Base-by-base conservation (phyloP, 2,329 filamentous ascomycete species). In the Lachnellula occidentalis region DNA sequence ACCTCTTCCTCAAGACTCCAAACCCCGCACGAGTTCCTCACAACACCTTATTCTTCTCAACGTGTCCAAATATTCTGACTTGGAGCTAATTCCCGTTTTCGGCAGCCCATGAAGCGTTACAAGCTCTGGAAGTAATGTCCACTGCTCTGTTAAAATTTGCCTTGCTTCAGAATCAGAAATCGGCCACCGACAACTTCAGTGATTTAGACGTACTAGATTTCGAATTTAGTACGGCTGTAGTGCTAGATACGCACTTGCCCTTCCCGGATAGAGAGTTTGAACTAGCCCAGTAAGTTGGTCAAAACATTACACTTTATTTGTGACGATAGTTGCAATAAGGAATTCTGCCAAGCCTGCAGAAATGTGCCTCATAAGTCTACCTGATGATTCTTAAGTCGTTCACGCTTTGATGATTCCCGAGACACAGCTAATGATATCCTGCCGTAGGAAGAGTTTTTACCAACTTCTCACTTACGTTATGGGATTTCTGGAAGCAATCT, bases 171-270 rank as follows among this genome's bases (percentile, higher is more conserved):
- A 48, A 59, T 58, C 56, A 59, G 34, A 24, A 50, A 34, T 34
- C 37, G 24, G 39, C 9, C 2, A 4, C 34, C 12, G 48, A 54
- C 7, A 48, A 43, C 8, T 57, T 61, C 49, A 60, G 57, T 27
- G 61, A 63, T 36, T 39, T 63, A 37, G 61, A 63, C 53, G 47
- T 24, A 15, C 37, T 63, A 22, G 57, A 61, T 15, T 58, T 54
- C 46, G 59, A 60, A 50, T 53, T 45, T 31, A 60, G 48, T 31
- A 63, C 59, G 14, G 54, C 56, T 17, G 36, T 39, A 12, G 37
- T 31, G 11, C 21, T 61, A 11, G 50, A 54, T 36, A 21, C 42
- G 9, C 37, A 22, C 14, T 14, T 51, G 4, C 46, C 53, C 17
- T 61, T 59, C 49, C 60, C 60, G 2, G 12, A 43, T n/a, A 45